phyloP scores from a whole-genome alignment of 2,329 filamentous ascomycete species.

The Talaromyces sp. region DNA sequence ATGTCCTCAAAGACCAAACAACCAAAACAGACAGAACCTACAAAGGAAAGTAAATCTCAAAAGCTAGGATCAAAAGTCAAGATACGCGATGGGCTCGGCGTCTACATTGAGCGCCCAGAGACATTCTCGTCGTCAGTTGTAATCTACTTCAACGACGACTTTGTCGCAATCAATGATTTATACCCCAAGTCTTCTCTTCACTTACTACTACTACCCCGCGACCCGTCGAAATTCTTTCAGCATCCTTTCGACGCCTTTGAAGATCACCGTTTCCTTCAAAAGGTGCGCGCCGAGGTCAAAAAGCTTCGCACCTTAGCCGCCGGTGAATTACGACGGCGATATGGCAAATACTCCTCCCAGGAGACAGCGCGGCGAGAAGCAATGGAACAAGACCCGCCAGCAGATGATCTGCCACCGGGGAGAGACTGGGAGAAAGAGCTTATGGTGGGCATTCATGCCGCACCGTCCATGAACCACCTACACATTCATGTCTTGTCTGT shows the following conservation, averaged over 20 bases:
- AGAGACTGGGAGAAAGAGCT: slow-evolving; percentile 76
- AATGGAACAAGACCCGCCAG: slow-evolving; percentile 52
- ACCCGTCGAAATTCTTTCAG: slow-evolving; percentile 52
- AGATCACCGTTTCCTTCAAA: slow-evolving; percentile 62
- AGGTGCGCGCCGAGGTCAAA: slow-evolving; percentile 57
- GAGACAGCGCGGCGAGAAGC: slow-evolving; percentile 63
- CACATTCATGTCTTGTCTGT: slow-evolving; percentile 83
- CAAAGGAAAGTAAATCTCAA: slow-evolving; percentile 5
- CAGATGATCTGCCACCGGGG: slow-evolving; percentile 59
- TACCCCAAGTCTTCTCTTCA: slow-evolving; percentile 86
- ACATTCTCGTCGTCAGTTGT: slow-evolving; percentile 56
- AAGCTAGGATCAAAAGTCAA: slow-evolving; percentile 33
- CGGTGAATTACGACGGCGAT: slow-evolving; percentile 66
- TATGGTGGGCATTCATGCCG: slow-evolving; percentile 74
- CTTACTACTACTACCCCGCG: slow-evolving; percentile 79
- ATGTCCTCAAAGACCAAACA: slow-evolving; percentile 50
- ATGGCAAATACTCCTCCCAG: slow-evolving; percentile 58
- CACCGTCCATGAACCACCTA: slow-evolving; percentile 86
- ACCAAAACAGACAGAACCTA: slow-evolving; percentile 17
- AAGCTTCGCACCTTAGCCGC: slow-evolving; percentile 64
- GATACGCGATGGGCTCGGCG: slow-evolving; percentile 58
- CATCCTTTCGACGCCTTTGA: slow-evolving; percentile 77
- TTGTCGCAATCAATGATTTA: slow-evolving; percentile 73
- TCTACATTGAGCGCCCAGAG: slow-evolving; percentile 62
- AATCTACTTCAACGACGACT: slow-evolving; percentile 63